Evolutionary conservation across 352 stramenopile genomes (phyloP).

Genomic region (Aphanomyces euteiches): DNA sequence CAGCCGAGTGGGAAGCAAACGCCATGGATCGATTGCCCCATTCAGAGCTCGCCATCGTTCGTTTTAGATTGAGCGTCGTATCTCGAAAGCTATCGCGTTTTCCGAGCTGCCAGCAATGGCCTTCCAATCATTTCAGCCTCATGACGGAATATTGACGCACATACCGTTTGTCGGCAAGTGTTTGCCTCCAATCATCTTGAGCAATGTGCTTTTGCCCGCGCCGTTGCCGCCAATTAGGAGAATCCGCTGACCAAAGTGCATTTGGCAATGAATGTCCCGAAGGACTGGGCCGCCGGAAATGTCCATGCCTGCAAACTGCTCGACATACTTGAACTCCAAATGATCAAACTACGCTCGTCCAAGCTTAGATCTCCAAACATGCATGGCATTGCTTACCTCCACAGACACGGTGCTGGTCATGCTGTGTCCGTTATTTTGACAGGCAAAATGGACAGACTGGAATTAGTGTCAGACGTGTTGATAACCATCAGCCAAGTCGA

Average conservation of each 20-base stretch:
- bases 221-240: constrained; percentile 95
- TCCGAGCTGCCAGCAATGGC: constrained; percentile 46
- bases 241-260: constrained; percentile 82
- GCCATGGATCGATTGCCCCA: constrained; percentile 95
- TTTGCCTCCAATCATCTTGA: constrained; percentile 92
- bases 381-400: constrained; percentile 4
- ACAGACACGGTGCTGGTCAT: constrained; percentile 3
- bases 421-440: no score
- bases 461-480: no score
- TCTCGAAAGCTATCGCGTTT: constrained; percentile 94
- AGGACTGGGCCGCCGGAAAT: constrained; percentile 75
- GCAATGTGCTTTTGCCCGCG: constrained; percentile 92
- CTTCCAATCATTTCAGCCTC: neutral
- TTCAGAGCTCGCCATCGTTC: constrained; percentile 93
- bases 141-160: constrained; percentile 35
- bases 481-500: no score
- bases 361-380: neutral
- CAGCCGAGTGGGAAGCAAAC: constrained; percentile 89
- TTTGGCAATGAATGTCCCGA: constrained; percentile 75
- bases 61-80: constrained; percentile 90
- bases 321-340: constrained; percentile 52
- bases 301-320: constrained; percentile 38
- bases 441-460: no score
- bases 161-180: constrained; percentile 87
- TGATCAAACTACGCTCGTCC: constrained; percentile 34